Evolutionary conservation across 176 grass and related monocot species (phyloP).

Genomic region (Avena sativa): DNA sequence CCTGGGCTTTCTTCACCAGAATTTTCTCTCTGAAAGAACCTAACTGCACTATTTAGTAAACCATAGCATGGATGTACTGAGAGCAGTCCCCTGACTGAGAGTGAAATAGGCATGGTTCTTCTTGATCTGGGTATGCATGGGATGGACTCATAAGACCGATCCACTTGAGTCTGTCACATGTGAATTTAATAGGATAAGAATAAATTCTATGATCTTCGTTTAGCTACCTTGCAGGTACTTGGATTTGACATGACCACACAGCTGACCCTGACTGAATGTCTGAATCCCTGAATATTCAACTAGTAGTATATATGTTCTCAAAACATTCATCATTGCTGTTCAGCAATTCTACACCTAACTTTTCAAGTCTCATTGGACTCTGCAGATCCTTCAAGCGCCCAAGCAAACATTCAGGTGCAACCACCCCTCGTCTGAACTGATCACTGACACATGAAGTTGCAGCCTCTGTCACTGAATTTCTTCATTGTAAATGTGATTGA

Average conservation of each 20-base stretch:
- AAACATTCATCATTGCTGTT: not conserved
- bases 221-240: not conserved
- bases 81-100: not conserved
- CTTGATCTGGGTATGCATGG: not conserved
- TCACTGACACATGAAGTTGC: not conserved
- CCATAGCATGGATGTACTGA: not conserved
- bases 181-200: not conserved
- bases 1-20: not conserved
- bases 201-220: not conserved
- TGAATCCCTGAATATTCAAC: not conserved
- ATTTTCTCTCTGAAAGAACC: not conserved
- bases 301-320: not conserved
- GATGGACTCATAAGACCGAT: not conserved
- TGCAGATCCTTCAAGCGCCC: no score
- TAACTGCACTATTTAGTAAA: not conserved
- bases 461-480: not conserved
- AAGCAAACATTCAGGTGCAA: no score
- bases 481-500: no score
- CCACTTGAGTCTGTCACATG: not conserved
- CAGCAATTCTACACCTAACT: no score
- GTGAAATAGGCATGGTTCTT: no score
- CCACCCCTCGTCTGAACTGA: not conserved
- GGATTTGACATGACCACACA: not conserved
- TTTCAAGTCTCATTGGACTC: no score
- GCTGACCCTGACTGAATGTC: not conserved